These are phyloP conservation scores for Cordyceps sp. DNA, from an alignment of 2,329 filamentous ascomycete species.

Conservation along the genomic window DNA sequence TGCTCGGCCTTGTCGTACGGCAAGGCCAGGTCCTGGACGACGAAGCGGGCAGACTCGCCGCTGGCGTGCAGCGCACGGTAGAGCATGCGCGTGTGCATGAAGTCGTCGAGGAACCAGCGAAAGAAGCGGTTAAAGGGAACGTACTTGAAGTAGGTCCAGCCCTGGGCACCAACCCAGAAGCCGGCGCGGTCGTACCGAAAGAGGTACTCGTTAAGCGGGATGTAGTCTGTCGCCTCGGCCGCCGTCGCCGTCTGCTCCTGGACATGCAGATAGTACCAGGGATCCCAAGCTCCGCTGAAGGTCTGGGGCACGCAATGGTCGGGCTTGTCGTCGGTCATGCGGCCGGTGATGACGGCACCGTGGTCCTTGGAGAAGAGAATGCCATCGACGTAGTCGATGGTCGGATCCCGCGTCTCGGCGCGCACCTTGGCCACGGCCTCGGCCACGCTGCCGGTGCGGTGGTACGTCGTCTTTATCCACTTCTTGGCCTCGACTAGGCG, in stretches of 20 bases:
- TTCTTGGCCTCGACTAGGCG: conserved; percentile 40
- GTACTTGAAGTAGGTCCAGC: conserved; percentile 48
- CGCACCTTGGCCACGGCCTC: conserved; percentile 31
- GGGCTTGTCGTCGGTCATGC: conserved; percentile 37
- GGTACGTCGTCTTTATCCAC: conserved; percentile 48
- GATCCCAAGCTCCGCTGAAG: conserved; percentile 42
- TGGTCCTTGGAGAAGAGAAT: conserved; percentile 46
- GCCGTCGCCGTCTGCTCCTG: conserved; percentile 22
- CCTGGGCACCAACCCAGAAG: conserved; percentile 55
- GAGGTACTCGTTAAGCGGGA: conserved; percentile 56
- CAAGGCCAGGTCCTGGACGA: conserved; percentile 51
- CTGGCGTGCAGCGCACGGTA: conserved; percentile 56
- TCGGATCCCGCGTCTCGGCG: conserved; percentile 23
- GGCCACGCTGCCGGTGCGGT: conserved; percentile 29
- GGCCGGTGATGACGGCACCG: conserved; percentile 51
- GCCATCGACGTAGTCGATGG: conserved; percentile 56
- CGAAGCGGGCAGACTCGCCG: conserved; percentile 45
- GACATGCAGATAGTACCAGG: conserved; percentile 65
- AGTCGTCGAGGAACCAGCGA: conserved; percentile 55
- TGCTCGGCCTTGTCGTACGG: conserved; percentile 32
- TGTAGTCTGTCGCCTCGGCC: conserved; percentile 28
- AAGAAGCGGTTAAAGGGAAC: conserved; percentile 50
- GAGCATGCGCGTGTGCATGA: conserved; percentile 57
- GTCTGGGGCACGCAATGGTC: conserved; percentile 27
- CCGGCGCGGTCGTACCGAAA: conserved; percentile 63